Percentiles rank a stretch among this genome's conserved stretches.
phyloP scores from a whole-genome alignment of 345 rosid genomes.

The Tarenaya hassleriana region DNA sequence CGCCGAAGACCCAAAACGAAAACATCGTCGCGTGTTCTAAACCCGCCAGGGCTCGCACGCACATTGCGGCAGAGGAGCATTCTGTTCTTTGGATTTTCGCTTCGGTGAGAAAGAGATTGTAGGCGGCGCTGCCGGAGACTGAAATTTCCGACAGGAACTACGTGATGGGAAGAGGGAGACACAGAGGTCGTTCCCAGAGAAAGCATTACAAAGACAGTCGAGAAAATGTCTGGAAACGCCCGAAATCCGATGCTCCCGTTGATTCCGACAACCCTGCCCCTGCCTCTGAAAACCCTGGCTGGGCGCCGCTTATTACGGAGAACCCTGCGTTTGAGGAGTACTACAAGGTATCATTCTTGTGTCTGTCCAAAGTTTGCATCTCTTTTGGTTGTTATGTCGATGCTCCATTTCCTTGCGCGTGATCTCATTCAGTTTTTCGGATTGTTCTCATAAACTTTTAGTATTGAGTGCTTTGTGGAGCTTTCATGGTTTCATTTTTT shows the following conservation, averaged over 20 bases:
- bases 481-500: background rate
- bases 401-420: no score
- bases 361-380: no score
- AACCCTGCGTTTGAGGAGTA: constrained; percentile 74
- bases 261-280: constrained; percentile 29
- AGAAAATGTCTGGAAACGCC: constrained; percentile 59
- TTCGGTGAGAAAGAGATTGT: no score
- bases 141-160: constrained; percentile 11
- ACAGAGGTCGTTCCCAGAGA: constrained; percentile 53
- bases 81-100: no score
- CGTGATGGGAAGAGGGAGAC: constrained; percentile 52
- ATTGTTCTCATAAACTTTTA: no score
- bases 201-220: constrained; percentile 62
- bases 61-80: no score
- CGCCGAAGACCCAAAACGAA: no score
- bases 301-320: constrained; percentile 61
- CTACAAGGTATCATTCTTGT: constrained; percentile 68
- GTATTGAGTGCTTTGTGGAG: no score
- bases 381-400: no score
- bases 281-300: constrained; percentile 17
- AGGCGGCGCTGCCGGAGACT: constrained; percentile 26
- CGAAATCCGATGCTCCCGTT: constrained; percentile 41
- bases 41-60: no score
- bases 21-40: no score
- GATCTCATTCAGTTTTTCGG: no score